Percentiles rank a stretch among this genome's conserved stretches.
Evolutionary conservation across 2,329 filamentous ascomycete genomes (phyloP).

Genomic region (Xylaria sp.): DNA sequence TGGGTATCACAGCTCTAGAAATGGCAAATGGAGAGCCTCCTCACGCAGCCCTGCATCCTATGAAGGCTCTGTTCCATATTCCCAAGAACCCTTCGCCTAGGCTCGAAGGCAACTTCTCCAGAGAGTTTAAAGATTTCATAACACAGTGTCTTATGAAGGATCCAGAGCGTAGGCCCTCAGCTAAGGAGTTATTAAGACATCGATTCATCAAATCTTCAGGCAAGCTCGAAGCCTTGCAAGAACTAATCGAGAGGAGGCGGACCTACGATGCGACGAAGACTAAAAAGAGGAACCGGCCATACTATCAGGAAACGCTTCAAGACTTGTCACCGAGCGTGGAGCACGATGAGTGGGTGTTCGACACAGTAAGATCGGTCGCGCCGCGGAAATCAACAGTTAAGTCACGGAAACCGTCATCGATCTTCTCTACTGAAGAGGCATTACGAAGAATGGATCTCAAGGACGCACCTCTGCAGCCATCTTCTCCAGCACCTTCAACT

Average conservation of each 20-base stretch:
- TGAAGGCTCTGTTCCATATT: slow-evolving; percentile 93
- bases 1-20: slow-evolving; percentile 92
- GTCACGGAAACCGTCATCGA: slow-evolving; percentile 66
- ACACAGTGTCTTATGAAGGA: slow-evolving; percentile 92
- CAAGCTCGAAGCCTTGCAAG: slow-evolving; percentile 87
- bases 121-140: slow-evolving; percentile 94
- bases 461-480: slow-evolving; percentile 67
- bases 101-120: slow-evolving; percentile 86
- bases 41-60: slow-evolving; percentile 84
- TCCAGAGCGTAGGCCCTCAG: slow-evolving; percentile 82
- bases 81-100: slow-evolving; percentile 87
- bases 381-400: slow-evolving; percentile 66
- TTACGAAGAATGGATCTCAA: slow-evolving; percentile 70
- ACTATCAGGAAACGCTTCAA: slow-evolving; percentile 92
- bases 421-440: slow-evolving; percentile 69
- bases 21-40: slow-evolving; percentile 91
- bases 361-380: slow-evolving; percentile 83
- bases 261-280: slow-evolving; percentile 81
- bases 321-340: slow-evolving; percentile 74
- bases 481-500: slow-evolving; percentile 65
- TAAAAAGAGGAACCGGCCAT: slow-evolving; percentile 77
- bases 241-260: slow-evolving; percentile 84
- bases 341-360: slow-evolving; percentile 93
- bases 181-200: slow-evolving; percentile 88
- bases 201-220: slow-evolving; percentile 88